These are phyloP conservation scores for Suillus bovinus DNA, from an alignment of 768 basidiomycete species.

Conservation along the genomic window DNA sequence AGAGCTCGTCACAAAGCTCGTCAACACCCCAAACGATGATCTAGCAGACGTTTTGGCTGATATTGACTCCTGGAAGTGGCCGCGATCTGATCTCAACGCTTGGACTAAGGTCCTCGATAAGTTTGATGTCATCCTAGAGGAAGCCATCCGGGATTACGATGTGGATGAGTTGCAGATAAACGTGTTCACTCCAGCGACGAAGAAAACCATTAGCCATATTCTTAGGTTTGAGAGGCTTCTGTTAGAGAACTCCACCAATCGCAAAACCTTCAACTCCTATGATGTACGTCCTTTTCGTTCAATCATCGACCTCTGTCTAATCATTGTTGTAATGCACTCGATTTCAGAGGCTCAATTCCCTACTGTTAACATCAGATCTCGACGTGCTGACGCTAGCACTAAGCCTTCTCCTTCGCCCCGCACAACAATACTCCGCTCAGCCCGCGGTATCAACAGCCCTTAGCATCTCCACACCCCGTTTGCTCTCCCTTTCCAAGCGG, in stretches of 20 bases:
- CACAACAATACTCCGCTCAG: slow-evolving; percentile 92
- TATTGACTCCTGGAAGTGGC: slow-evolving; percentile 90
- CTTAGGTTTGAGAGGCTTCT: slow-evolving; percentile 87
- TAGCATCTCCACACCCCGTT: slow-evolving; percentile 77
- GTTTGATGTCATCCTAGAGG: slow-evolving; percentile 88
- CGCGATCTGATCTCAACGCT: slow-evolving; percentile 92
- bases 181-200: slow-evolving; percentile 72
- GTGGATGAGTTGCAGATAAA: slow-evolving; percentile 83
- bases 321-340: slow-evolving; percentile 11
- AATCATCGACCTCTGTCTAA: slow-evolving; percentile 9
- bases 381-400: slow-evolving; percentile 84
- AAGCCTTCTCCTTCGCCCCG: slow-evolving; percentile 85
- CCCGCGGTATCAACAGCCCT: slow-evolving; percentile 81
- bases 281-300: slow-evolving; percentile 64
- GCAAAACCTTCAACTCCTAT: slow-evolving; percentile 95
- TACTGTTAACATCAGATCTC: slow-evolving; percentile 86
- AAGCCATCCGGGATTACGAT: slow-evolving; percentile 79
- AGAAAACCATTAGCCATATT: slow-evolving; percentile 76
- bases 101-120: slow-evolving; percentile 97
- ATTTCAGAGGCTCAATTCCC: slow-evolving; percentile 79
- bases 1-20: slow-evolving; percentile 73
- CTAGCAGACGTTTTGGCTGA: slow-evolving; percentile 64
- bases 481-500: slow-evolving; percentile 80
- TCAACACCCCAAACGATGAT: slow-evolving; percentile 67
- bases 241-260: slow-evolving; percentile 95